Evolutionary conservation across 768 basidiomycete genomes (phyloP), one percentile per base, ranked within the genome.

Genomic region (Cystofilobasidium bisporidii): DNA sequence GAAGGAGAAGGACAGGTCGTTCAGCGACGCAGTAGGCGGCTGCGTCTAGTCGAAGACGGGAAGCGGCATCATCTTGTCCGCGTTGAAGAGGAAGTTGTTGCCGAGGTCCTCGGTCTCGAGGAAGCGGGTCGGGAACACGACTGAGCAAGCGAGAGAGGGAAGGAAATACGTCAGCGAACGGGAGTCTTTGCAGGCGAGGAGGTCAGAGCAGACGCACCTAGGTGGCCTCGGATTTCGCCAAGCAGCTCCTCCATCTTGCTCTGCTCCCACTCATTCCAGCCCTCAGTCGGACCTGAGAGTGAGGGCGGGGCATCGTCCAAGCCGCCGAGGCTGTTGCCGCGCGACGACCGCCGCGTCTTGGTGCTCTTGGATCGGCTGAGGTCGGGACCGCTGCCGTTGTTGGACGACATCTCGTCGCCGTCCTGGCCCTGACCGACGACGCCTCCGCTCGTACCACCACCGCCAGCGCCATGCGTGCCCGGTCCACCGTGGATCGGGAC

Each of bases 51-150:
- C 60, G 60, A 45, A 61, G 20, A 61, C 47, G 2, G 60, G 60
- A 3, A 61, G 60, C 10, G 60, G 60, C 5, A 61, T 17, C 5
- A 41, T 36, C 24, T 24, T 59, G 58, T 41, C 36, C 3, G 33
- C n/a, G 58, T 38, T 36, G 40, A 59, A 59, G 24, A 41, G 40
- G 80, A 96, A 94, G 76, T 98, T 97, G 71, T 93, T 87, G 9
- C 87, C 86, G 0, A 84, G 81, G 74, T 94, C 91, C 77, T 97
- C 93, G n/a, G 84, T 88, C 77, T 97, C 93, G 69, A 98, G 74
- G 79, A 97, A 97, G 15, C 85, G 84, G 20, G 81, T 88, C 2
- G 93, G 86, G 78, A 88, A 88, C 15, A 89, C 64, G 45, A 97
- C 93, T 94, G 71, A 5, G 36, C 12, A n/a, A n/a, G n/a, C 4